These are phyloP conservation scores for Suhomyces ambrosiae DNA, from an alignment of 1,139 yeast species.

Conservation along the genomic window DNA sequence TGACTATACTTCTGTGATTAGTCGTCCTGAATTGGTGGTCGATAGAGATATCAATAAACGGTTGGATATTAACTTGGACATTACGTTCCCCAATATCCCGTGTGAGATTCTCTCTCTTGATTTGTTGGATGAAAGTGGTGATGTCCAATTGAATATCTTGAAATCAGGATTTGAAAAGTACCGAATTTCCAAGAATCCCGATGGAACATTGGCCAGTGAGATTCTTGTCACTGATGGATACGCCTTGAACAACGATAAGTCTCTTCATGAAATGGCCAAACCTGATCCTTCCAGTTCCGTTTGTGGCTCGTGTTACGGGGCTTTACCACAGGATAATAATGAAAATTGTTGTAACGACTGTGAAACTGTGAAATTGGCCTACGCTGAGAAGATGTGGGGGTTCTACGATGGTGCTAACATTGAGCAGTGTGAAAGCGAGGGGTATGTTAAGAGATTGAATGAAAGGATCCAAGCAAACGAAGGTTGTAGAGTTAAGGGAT, in stretches of 20 bases:
- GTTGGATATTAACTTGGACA: conserved; percentile 76
- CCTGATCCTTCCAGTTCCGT: conserved; percentile 44
- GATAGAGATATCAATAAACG: conserved; percentile 81
- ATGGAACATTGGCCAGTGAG: conserved; percentile 29
- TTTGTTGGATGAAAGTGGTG: conserved; percentile 82
- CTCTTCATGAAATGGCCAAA: conserved; percentile 37
- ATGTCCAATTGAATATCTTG: conserved; percentile 70
- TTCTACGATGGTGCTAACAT: conserved; percentile 85
- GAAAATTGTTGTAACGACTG: conserved; percentile 84
- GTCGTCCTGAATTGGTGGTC: conserved; percentile 82
- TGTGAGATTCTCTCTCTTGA: conserved; percentile 61
- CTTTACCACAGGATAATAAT: conserved; percentile 63
- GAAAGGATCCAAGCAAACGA: conserved; percentile 59
- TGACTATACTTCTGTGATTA: conserved; percentile 67
- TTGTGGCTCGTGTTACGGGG: conserved; percentile 93
- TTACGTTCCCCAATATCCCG: conserved; percentile 81
- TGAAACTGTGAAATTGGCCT: conserved; percentile 77
- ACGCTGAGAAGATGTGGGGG: conserved; percentile 79
- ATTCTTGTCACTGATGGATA: conserved; percentile 22
- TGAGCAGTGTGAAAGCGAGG: conserved; percentile 88
- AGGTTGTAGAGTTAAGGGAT: conserved; percentile 87
- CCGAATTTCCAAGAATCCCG: conserved; percentile 50
- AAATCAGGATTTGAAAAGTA: conserved; percentile 71
- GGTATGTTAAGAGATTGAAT: conserved; percentile 66
- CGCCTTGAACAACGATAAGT: conserved; percentile 29